Percentiles rank a stretch among this genome's conserved stretches.
These are phyloP conservation scores for Gynochthodes officinalis DNA, from an alignment of 257 asterid species.

Conservation along the genomic window DNA sequence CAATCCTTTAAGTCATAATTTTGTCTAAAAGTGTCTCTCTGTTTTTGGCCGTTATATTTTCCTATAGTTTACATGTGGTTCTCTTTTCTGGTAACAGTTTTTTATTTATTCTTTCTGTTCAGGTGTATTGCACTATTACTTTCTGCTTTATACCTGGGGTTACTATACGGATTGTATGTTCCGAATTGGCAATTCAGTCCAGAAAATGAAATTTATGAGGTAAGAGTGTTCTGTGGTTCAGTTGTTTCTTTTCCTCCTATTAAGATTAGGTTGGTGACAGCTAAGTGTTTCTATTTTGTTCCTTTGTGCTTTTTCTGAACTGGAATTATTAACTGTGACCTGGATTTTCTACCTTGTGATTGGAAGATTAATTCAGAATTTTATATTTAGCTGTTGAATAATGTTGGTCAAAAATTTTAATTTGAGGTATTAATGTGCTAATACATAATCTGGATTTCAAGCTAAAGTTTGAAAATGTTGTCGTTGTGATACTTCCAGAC, in stretches of 20 bases:
- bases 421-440: too few relatives aligned
- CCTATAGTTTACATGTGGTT: background rate
- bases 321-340: background rate
- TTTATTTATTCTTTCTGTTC: constrained; percentile 14
- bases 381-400: background rate
- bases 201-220: constrained; percentile 43
- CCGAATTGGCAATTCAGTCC: constrained; percentile 67
- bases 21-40: background rate
- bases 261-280: background rate
- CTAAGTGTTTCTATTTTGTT: background rate
- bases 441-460: background rate
- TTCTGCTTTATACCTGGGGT: constrained; percentile 47
- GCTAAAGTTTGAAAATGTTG: background rate
- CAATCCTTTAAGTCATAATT: background rate
- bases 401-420: background rate
- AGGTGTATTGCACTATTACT: constrained; percentile 53
- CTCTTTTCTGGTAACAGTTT: background rate
- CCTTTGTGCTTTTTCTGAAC: background rate
- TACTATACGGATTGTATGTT: constrained; percentile 64
- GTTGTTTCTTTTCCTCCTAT: background rate
- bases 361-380: background rate
- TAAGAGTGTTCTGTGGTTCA: constrained; percentile 19
- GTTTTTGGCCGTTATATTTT: background rate
- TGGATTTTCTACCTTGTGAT: background rate
- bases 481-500: background rate